Conservation (phyloP, 768 basidiomycete species). For the Pleurotus sapidus region DNA sequence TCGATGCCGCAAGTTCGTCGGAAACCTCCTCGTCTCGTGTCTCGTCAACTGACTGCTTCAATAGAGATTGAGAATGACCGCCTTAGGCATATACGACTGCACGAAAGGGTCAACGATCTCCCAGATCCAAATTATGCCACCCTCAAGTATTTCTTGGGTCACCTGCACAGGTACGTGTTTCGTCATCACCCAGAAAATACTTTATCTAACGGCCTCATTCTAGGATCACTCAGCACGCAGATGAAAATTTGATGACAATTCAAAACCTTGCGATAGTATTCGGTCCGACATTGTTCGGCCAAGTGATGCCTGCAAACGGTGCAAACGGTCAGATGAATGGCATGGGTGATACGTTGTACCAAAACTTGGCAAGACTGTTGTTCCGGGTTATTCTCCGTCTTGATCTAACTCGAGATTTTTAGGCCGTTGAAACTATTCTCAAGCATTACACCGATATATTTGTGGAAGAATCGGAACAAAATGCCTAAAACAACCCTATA, state of each 20-base stretch:
- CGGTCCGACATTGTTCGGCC: slow-evolving; percentile 95
- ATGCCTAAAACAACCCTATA: neutral
- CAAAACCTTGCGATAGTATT: slow-evolving; percentile 96
- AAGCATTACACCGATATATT: slow-evolving; percentile 96
- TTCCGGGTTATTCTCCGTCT: neutral
- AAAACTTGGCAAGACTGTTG: slow-evolving; percentile 56
- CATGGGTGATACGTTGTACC: slow-evolving; percentile 69
- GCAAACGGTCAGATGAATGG: slow-evolving; percentile 41
- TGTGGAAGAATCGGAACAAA: slow-evolving; percentile 75
- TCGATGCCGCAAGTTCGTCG: slow-evolving; percentile 89
- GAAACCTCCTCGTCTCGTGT: neutral
- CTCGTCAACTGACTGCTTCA: neutral
- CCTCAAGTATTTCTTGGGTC: slow-evolving; percentile 92
- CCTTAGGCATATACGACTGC: slow-evolving; percentile 90
- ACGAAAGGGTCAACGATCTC: slow-evolving; percentile 96
- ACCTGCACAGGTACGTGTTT: slow-evolving; percentile 74
- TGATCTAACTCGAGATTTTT: slow-evolving; percentile 6
- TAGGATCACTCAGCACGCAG: slow-evolving; percentile 74
- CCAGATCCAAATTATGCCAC: slow-evolving; percentile 99
- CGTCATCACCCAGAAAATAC: neutral
- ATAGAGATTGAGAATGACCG: slow-evolving; percentile 92
- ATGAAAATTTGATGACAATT: slow-evolving; percentile 87
- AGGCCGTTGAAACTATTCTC: slow-evolving; percentile 96
- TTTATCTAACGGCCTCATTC: neutral
- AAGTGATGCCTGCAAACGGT: slow-evolving; percentile 40